These are phyloP conservation scores for Leishmania arabica DNA, from an alignment of 208 protist genomes.

Conservation along the genomic window DNA sequence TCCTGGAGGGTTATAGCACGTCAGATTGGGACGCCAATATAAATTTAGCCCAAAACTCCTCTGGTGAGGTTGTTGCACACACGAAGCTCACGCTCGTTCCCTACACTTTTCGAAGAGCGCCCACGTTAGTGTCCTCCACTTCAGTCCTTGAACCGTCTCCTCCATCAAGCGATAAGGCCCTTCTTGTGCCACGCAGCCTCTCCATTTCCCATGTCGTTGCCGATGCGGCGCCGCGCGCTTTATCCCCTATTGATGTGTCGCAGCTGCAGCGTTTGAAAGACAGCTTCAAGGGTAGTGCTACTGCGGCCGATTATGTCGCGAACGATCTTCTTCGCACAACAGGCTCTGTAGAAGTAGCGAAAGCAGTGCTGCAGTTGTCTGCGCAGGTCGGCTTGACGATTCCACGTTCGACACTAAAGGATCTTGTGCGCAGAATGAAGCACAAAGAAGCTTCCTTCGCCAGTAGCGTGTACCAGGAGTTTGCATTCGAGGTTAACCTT, in stretches of 20 bases:
- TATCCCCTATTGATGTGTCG: not conserved
- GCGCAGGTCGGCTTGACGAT: conserved; percentile 23
- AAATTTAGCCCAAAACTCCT: conserved; percentile 6
- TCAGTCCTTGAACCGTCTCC: not conserved
- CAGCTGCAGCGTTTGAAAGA: conserved; percentile 17
- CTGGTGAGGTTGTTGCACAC: conserved; percentile 24
- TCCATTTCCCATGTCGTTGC: conserved; percentile 15
- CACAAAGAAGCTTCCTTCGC: not conserved
- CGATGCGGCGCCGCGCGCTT: not conserved
- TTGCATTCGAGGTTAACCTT: conserved; percentile 21
- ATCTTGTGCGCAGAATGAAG: conserved; percentile 2
- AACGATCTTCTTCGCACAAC: conserved; percentile 30
- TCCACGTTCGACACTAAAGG: conserved; percentile 20
- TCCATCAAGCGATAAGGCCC: not conserved
- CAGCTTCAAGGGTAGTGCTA: not conserved
- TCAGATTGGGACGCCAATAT: conserved; percentile 44
- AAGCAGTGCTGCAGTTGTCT: conserved; percentile 14
- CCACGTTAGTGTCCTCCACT: not conserved
- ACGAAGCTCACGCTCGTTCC: conserved; percentile 45
- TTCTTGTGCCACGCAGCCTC: not conserved
- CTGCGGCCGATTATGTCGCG: conserved; percentile 9
- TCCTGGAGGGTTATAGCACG: conserved; percentile 52
- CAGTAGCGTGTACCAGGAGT: not conserved
- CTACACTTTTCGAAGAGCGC: conserved; percentile 11
- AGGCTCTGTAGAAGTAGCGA: conserved; percentile 22